Conservation (phyloP, 1,284 basidiomycete species). For the Tylopilus sp. region DNA sequence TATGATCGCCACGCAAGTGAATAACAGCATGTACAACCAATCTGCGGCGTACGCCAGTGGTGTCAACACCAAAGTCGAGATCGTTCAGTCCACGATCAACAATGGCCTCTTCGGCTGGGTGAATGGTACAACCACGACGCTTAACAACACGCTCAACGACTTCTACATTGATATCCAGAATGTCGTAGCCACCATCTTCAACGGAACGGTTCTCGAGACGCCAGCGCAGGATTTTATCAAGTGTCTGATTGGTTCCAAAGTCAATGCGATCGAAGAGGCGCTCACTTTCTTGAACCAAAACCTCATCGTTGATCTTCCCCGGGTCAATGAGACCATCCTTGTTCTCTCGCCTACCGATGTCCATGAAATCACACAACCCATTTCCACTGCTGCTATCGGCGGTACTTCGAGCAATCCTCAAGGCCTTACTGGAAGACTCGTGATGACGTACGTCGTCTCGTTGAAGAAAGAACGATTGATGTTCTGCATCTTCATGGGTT, state of each 20-base stretch:
- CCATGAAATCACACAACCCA: conserved; percentile 72
- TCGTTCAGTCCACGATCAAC: conserved; percentile 74
- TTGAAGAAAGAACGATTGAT: conserved; percentile 78
- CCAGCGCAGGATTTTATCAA: conserved; percentile 84
- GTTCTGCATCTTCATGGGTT: conserved; percentile 74
- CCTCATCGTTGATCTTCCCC: conserved; percentile 72
- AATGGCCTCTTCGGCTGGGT: conserved; percentile 90
- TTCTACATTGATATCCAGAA: conserved; percentile 74
- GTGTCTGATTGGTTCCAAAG: conserved; percentile 88
- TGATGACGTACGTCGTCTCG: conserved; percentile 66
- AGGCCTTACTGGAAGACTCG: conserved; percentile 70
- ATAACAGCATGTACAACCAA: conserved; percentile 74
- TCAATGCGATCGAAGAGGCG: conserved; percentile 79
- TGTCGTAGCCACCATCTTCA: conserved; percentile 69
- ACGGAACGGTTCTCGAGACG: conserved; percentile 72
- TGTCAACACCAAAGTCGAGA: conserved; percentile 68
- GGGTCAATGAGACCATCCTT: conserved; percentile 68
- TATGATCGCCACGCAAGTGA: conserved; percentile 72
- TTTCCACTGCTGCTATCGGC: conserved; percentile 76
- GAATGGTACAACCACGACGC: conserved; percentile 80
- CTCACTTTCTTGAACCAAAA: conserved; percentile 91
- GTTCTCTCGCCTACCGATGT: conserved; percentile 67
- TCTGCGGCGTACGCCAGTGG: conserved; percentile 70
- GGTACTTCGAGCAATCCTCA: conserved; percentile 47
- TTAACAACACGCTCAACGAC: conserved; percentile 74